Percentiles rank a stretch among this genome's conserved stretches.
Evolutionary conservation across 352 stramenopile species (phyloP).

Genomic region (Globisporangium yorkense): DNA sequence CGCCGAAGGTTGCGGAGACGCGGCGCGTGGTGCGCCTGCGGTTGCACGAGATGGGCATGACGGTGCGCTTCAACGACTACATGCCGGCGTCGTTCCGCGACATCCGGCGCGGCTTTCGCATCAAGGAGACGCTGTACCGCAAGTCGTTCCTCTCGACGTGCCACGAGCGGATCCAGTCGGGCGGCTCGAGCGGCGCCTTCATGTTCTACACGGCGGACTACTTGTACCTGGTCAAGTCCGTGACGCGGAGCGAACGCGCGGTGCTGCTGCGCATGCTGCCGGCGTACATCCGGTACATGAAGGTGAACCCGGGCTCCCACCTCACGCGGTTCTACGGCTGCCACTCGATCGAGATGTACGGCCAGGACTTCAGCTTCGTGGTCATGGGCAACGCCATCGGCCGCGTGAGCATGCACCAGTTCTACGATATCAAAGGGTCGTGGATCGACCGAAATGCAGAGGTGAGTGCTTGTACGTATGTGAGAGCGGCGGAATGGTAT

Average conservation of each 20-base stretch:
- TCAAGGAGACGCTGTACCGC: conserved; percentile 70
- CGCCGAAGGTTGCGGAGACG: conserved; percentile 33
- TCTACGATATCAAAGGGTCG: conserved; percentile 90
- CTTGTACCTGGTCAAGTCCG: conserved; percentile 85
- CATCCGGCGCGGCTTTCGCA: conserved; percentile 72
- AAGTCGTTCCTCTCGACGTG: conserved; percentile 78
- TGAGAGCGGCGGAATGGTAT: too few relatives aligned
- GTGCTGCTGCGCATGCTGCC: conserved; percentile 82
- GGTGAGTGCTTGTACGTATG: conserved; percentile 19
- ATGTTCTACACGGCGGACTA: conserved; percentile 91
- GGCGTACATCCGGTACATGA: conserved; percentile 78
- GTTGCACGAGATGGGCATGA: conserved; percentile 79
- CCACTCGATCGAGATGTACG: conserved; percentile 89
- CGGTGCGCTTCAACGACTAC: conserved; percentile 77
- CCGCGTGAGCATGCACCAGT: conserved; percentile 79
- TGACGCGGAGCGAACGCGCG: conserved; percentile 69
- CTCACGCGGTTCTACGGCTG: conserved; percentile 88
- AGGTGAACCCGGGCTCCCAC: conserved; percentile 67
- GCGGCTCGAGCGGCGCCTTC: conserved; percentile 84
- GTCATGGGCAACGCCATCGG: conserved; percentile 90
- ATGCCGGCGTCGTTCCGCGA: conserved; percentile 63
- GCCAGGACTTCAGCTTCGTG: conserved; percentile 83
- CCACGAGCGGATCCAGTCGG: conserved; percentile 77
- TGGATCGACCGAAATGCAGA: conserved; percentile 84
- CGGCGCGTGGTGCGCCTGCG: conserved; percentile 63